Evolutionary conservation across 805 yeast genomes (phyloP), one percentile per base, ranked within the genome.

Genomic region (Candida suzukii): DNA sequence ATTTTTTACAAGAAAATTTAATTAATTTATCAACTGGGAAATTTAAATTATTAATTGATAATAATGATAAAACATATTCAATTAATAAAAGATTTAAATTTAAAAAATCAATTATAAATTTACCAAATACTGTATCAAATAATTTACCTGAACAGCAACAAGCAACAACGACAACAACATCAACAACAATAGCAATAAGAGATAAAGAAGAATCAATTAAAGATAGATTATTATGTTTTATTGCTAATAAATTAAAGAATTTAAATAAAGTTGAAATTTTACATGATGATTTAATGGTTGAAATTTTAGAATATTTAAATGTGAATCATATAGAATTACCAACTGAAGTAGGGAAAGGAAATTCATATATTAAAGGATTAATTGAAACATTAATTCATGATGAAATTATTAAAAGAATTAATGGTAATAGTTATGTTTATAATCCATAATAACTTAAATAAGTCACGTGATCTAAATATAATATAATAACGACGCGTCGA

Each of bases 371-470:
- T 34, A 70, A 70, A 46, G 35, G 19, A 8, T 51, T 52, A 20
- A 50, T 70, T 14, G 73, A 67, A 40, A 47, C 52, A 28, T 53
- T 71, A 47, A 57, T 71, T 18, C 51, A 49, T 18, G 56, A 51
- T 17, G 74, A 66, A 32, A 68, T 51, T 42, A 35, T 70, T 14
- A 42, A 44, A 33, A 47, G 72, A 33, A 36, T 13, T 22, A n/a
- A n/a, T n/a, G 18, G 17, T 5, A 42, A 42, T 10, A 37, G 11
- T 7, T 46, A 50, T 33, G 47, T 26, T 24, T 47, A 50, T 38
- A 41, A 46, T 22, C 51, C 51, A 22, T 47, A 32, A 40, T 8
- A 13, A n/a, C n/a, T n/a, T n/a, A n/a, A n/a, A n/a, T n/a, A n/a
- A n/a, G n/a, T n/a, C n/a, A n/a, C n/a, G n/a, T n/a, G n/a, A n/a